Evolutionary conservation across 2,329 filamentous ascomycete genomes (phyloP).

Genomic region (Colletotrichum acutatum): DNA sequence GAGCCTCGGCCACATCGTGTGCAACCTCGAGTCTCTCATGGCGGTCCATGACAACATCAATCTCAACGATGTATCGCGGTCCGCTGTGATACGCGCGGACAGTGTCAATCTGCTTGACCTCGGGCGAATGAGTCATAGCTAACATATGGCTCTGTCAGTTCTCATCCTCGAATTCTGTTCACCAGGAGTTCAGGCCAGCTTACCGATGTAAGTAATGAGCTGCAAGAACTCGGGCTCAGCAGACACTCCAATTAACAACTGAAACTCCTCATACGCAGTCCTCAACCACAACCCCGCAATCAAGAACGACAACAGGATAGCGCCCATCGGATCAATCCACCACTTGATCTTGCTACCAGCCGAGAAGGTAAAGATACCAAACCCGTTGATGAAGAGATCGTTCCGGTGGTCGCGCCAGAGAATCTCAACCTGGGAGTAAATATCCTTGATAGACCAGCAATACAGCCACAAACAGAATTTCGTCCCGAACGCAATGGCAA

Average conservation of each 20-base stretch:
- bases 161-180: rapidly evolving
- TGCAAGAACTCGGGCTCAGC: slow-evolving; percentile 89
- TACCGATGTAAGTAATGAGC: slow-evolving; percentile 92
- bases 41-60: slow-evolving; percentile 94
- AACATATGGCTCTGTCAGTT: not conserved
- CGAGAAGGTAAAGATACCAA: slow-evolving; percentile 91
- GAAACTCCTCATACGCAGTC: slow-evolving; percentile 89
- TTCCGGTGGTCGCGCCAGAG: slow-evolving; percentile 98
- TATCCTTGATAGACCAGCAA: slow-evolving; percentile 90
- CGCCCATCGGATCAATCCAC: slow-evolving; percentile 96
- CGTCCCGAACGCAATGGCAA: slow-evolving; percentile 83
- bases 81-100: slow-evolving; percentile 94
- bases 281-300: slow-evolving; percentile 85
- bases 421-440: slow-evolving; percentile 91
- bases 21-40: slow-evolving; percentile 78
- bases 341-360: slow-evolving; percentile 87
- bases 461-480: slow-evolving; percentile 89
- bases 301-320: slow-evolving; percentile 82
- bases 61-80: slow-evolving; percentile 89
- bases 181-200: not conserved
- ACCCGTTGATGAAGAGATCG: slow-evolving; percentile 95
- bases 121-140: slow-evolving; percentile 83
- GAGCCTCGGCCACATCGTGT: slow-evolving; percentile 92
- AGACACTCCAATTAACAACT: slow-evolving; percentile 89
- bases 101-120: slow-evolving; percentile 89